Conservation (phyloP, 306 rosid species). For the Quercus gilva region DNA sequence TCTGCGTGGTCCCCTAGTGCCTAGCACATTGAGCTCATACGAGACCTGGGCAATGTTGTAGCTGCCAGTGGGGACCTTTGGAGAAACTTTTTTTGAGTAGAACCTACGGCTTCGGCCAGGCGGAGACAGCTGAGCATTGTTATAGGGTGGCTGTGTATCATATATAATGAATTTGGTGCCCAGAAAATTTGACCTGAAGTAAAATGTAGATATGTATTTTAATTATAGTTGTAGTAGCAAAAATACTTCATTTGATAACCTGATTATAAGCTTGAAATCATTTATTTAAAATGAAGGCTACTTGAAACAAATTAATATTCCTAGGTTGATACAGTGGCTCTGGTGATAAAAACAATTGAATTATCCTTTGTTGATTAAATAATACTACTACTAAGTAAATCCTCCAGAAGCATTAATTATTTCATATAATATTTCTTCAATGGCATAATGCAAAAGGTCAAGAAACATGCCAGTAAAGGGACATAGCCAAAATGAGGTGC, state of each 20-base stretch:
- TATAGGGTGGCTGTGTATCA: constrained; percentile 86
- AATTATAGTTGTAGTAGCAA: background rate
- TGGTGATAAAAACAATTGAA: background rate
- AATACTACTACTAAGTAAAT: background rate
- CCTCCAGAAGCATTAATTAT: background rate
- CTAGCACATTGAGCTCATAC: constrained; percentile 82
- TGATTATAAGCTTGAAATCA: background rate
- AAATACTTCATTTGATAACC: background rate
- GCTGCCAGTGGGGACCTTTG: constrained; percentile 81
- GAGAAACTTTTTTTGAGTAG: constrained; percentile 80
- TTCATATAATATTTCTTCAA: background rate
- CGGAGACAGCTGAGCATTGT: constrained; percentile 50
- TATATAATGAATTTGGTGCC: constrained; percentile 90
- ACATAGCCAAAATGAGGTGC: background rate
- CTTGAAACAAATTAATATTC: background rate
- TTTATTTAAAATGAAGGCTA: background rate
- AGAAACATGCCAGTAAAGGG: background rate
- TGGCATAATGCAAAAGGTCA: background rate
- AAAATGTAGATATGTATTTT: background rate
- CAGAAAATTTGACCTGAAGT: constrained; percentile 82
- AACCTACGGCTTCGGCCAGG: constrained; percentile 84
- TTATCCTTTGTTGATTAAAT: background rate
- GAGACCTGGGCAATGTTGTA: constrained; percentile 73
- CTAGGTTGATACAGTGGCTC: background rate
- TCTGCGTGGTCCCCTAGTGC: constrained; percentile 82